Evolutionary conservation across 805 yeast species (phyloP).

Genomic region (Zygosaccharomyces siamensis): DNA sequence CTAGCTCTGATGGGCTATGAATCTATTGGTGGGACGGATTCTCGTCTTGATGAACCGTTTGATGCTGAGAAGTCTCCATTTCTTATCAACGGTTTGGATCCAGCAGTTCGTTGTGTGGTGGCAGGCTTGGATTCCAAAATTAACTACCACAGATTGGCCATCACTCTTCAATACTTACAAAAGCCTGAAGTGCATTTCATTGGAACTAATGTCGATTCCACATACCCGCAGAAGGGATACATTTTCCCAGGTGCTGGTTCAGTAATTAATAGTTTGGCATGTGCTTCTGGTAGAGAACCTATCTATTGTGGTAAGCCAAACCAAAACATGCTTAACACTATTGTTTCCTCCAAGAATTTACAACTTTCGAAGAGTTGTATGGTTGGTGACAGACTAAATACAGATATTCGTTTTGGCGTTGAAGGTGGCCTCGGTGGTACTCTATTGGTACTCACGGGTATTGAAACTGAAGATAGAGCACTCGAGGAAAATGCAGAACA

Average conservation of each 20-base stretch:
- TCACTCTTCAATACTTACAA: slow-evolving; percentile 74
- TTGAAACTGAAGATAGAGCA: slow-evolving; percentile 69
- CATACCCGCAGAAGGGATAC: slow-evolving; percentile 84
- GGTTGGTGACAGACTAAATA: slow-evolving; percentile 94
- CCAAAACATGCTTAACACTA: slow-evolving; percentile 83
- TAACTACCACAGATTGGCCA: slow-evolving; percentile 77
- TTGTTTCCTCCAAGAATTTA: slow-evolving; percentile 57
- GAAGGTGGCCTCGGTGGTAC: slow-evolving; percentile 81
- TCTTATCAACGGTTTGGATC: slow-evolving; percentile 50
- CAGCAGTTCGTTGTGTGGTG: slow-evolving; percentile 77
- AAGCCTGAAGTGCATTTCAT: slow-evolving; percentile 56
- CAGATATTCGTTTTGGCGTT: slow-evolving; percentile 89
- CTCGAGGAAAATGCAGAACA: slow-evolving; percentile 33
- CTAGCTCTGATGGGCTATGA: slow-evolving; percentile 66
- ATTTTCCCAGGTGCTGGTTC: slow-evolving; percentile 95
- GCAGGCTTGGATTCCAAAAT: slow-evolving; percentile 77
- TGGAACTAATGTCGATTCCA: slow-evolving; percentile 93
- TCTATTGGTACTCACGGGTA: slow-evolving; percentile 83
- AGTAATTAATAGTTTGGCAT: slow-evolving; percentile 69
- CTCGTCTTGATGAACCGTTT: slow-evolving; percentile 48
- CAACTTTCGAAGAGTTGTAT: slow-evolving; percentile 65
- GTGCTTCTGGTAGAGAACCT: slow-evolving; percentile 76
- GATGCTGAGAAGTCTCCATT: slow-evolving; percentile 52
- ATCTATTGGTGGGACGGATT: slow-evolving; percentile 81
- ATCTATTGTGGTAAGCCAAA: slow-evolving; percentile 92